Conservation (phyloP, 257 asterid species). For the Verbascum thapsus region DNA sequence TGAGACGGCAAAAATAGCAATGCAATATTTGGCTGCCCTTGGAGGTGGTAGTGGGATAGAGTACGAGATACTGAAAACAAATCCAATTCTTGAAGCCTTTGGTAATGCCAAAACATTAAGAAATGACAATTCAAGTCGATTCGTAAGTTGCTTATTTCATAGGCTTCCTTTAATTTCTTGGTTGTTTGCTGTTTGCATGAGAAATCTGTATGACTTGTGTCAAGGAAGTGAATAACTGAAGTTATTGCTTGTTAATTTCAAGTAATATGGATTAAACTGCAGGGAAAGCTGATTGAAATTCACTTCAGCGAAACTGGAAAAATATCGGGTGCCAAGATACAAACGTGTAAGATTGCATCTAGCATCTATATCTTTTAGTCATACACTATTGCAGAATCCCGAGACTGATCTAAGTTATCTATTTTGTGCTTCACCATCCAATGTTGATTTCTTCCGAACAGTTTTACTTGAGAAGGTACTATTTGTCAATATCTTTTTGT, state of each 20-base stretch:
- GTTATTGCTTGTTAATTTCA: constrained; percentile 29
- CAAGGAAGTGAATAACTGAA: constrained; percentile 25
- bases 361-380: constrained; percentile 28
- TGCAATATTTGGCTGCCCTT: constrained; percentile 98
- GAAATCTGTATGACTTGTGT: constrained; percentile 11
- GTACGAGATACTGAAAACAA: constrained; percentile 92
- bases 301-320: constrained; percentile 99
- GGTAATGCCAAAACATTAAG: constrained; percentile 98
- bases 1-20: constrained; percentile 98
- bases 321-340: constrained; percentile 94
- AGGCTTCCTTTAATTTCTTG: constrained; percentile 20
- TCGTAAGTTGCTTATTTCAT: constrained; percentile 62
- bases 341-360: constrained; percentile 76
- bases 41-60: constrained; percentile 99
- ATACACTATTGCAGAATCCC: constrained; percentile 24
- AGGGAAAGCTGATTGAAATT: constrained; percentile 98
- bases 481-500: constrained; percentile 25
- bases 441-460: constrained; percentile 37
- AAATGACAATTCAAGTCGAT: constrained; percentile 98
- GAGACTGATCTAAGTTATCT: constrained; percentile 36
- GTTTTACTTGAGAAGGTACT: constrained; percentile 98
- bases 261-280: constrained; percentile 38
- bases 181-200: constrained; percentile 29
- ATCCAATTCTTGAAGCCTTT: constrained; percentile 97
- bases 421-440: constrained; percentile 36